Evolutionary conservation across 208 protist species (phyloP).

Genomic region (Leishmania tropica): DNA sequence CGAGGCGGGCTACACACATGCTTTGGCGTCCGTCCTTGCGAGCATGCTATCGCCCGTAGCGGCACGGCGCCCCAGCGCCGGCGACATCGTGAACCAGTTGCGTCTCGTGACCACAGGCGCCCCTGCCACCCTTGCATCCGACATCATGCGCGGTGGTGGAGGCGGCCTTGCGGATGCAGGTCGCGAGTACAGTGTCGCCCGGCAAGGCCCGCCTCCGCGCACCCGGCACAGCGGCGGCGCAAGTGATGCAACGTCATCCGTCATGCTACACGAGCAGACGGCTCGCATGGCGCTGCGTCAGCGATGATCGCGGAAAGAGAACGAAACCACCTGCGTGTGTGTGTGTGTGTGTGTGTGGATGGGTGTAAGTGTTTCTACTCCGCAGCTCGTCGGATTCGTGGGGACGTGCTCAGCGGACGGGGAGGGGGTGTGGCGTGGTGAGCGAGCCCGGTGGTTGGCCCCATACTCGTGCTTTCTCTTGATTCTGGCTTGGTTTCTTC

Average conservation of each 20-base stretch:
- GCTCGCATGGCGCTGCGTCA: constrained; percentile 26
- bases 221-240: neutral
- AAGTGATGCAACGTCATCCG: constrained; percentile 7
- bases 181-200: neutral
- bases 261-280: constrained; percentile 19
- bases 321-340: neutral
- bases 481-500: too few relatives aligned
- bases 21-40: constrained; percentile 19
- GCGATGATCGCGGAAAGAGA: neutral
- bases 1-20: constrained; percentile 20
- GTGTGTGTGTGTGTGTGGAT: neutral
- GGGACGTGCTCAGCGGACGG: too few relatives aligned
- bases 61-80: constrained; percentile 28
- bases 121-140: neutral
- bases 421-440: too few relatives aligned
- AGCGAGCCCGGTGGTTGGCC: too few relatives aligned
- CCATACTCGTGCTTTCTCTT: too few relatives aligned
- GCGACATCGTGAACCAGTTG: constrained; percentile 22
- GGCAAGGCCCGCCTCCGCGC: neutral
- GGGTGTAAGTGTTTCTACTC: too few relatives aligned
- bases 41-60: constrained; percentile 33
- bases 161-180: neutral
- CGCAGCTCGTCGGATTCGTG: too few relatives aligned
- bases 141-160: neutral
- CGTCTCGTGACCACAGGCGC: constrained; percentile 6